A percentile compares a stretch with the other conserved stretches of the same genome.
Conservation (phyloP, 345 rosid genomes). For the Brassica nigra region DNA sequence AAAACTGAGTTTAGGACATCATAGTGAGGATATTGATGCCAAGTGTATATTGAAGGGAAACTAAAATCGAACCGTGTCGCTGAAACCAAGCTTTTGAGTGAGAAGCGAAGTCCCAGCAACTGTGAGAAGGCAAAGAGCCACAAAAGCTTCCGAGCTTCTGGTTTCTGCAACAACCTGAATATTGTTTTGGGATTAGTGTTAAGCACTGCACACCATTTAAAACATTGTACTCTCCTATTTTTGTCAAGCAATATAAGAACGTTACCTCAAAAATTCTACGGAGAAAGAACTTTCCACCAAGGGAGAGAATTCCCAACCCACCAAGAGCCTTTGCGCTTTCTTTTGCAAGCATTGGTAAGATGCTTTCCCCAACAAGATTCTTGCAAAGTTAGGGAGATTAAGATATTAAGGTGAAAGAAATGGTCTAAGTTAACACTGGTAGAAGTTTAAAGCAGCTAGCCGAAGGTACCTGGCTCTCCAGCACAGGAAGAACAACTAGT, state of each 20-base stretch:
- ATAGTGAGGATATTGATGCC: slow-evolving; percentile 9
- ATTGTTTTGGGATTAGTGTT: slow-evolving; percentile 38
- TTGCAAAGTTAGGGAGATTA: slow-evolving; percentile 27
- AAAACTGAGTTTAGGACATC: background rate
- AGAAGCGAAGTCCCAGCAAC: slow-evolving; percentile 92
- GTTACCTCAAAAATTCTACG: slow-evolving; percentile 85
- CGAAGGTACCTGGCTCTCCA: slow-evolving; percentile 81
- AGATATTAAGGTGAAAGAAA: slow-evolving; percentile 1
- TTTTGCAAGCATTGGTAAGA: slow-evolving; percentile 86
- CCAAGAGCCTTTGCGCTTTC: slow-evolving; percentile 88
- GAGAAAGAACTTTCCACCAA: slow-evolving; percentile 82
- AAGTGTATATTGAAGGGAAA: background rate
- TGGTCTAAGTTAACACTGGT: background rate
- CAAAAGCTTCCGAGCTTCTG: slow-evolving; percentile 94
- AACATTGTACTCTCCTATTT: background rate
- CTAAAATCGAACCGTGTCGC: slow-evolving; percentile 71
- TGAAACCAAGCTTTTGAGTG: slow-evolving; percentile 92
- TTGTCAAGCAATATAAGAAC: background rate
- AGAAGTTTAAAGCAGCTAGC: background rate
- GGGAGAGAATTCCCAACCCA: slow-evolving; percentile 89
- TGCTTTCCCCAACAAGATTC: slow-evolving; percentile 72
- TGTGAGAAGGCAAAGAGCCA: slow-evolving; percentile 91
- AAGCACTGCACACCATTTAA: slow-evolving; percentile 39
- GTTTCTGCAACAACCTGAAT: slow-evolving; percentile 92
- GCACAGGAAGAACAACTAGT: slow-evolving; percentile 86